Conservation (phyloP, 2,329 filamentous ascomycete species). For the Rhynchosporium secalis region DNA sequence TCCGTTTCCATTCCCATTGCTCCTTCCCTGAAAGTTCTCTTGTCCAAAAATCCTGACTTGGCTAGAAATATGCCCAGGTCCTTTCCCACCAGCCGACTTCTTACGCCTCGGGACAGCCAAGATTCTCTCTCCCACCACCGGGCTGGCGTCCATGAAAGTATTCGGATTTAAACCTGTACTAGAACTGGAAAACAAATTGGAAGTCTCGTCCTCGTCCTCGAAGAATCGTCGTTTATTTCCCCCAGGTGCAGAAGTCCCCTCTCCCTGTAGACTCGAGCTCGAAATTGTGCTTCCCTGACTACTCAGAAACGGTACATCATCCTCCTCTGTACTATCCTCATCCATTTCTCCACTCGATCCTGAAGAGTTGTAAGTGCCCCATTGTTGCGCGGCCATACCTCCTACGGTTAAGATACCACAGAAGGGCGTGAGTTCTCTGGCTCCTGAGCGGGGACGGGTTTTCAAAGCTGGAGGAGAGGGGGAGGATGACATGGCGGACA, state of each 20-base stretch:
- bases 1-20: conserved; percentile 26
- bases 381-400: conserved; percentile 56
- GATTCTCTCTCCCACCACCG: conserved; percentile 31
- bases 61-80: conserved; percentile 24
- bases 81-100: conserved; percentile 33
- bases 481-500: neutral
- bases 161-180: neutral
- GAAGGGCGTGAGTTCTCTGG: conserved; percentile 72
- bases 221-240: conserved; percentile 34
- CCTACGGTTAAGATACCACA: conserved; percentile 78
- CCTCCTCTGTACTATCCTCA: conserved; percentile 30
- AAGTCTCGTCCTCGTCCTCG: conserved; percentile 31
- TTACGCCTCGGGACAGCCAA: conserved; percentile 29
- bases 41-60: conserved; percentile 38
- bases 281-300: conserved; percentile 31
- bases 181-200: conserved; percentile 10
- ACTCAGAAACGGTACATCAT: conserved; percentile 33
- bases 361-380: conserved; percentile 23
- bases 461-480: conserved; percentile 12
- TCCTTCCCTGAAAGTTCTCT: conserved; percentile 45
- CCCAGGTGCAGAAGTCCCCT: neutral
- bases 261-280: conserved; percentile 20
- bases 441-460: conserved; percentile 33
- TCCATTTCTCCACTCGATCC: conserved; percentile 46
- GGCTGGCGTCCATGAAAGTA: conserved; percentile 28